phyloP scores from a whole-genome alignment of 176 grass and related monocot genomes.

The Zizania latifolia region DNA sequence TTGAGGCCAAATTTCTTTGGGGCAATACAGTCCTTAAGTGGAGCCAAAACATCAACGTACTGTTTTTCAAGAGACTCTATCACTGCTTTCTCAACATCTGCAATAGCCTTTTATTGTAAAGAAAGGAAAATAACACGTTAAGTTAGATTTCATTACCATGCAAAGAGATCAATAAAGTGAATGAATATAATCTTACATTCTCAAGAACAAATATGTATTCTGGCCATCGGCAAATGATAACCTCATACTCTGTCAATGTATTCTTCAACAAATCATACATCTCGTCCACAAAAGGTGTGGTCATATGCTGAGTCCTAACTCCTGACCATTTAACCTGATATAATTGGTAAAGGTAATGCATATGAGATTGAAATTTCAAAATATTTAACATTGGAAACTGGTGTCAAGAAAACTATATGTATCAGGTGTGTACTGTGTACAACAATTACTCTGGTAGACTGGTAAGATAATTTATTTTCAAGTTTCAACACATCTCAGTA shows the following conservation, averaged over 20 bases:
- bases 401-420: neutral
- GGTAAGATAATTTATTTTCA: neutral
- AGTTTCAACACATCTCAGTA: neutral
- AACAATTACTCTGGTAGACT: neutral
- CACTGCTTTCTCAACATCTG: constrained; percentile 94
- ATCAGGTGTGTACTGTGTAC: neutral
- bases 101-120: constrained; percentile 82
- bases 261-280: constrained; percentile 87
- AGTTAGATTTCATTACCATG: constrained; percentile 17
- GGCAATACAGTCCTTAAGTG: constrained; percentile 76
- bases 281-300: constrained; percentile 92
- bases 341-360: constrained; percentile 16
- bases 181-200: constrained; percentile 59
- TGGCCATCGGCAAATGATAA: constrained; percentile 96
- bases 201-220: constrained; percentile 94
- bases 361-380: neutral
- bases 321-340: constrained; percentile 97
- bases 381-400: constrained; percentile 6
- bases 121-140: constrained; percentile 23
- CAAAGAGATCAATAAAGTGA: constrained; percentile 15
- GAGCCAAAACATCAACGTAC: constrained; percentile 83
- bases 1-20: constrained; percentile 98
- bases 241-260: constrained; percentile 85
- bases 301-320: constrained; percentile 89
- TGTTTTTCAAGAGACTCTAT: constrained; percentile 81